A percentile compares a stretch with the other conserved stretches of the same genome.
phyloP scores from a whole-genome alignment of 2,329 filamentous ascomycete species.

The Aspergillus sp. region DNA sequence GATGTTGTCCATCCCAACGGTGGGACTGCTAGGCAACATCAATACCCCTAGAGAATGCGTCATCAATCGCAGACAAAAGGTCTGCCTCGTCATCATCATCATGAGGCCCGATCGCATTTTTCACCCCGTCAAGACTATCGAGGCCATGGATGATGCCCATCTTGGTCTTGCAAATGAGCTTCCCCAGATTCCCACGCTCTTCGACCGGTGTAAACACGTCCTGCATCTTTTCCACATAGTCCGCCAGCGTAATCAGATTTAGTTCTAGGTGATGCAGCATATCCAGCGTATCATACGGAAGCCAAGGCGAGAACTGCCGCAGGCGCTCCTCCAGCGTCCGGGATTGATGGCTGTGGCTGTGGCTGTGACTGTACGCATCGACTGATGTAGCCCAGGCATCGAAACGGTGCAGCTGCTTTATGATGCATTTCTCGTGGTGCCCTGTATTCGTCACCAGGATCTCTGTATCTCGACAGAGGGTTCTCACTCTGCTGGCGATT shows the following conservation, averaged over 20 bases:
- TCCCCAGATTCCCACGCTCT: not conserved
- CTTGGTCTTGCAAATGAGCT: too few species aligned
- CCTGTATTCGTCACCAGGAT: not conserved
- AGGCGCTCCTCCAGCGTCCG: not conserved
- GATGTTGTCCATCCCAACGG: too few species aligned
- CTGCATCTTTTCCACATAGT: not conserved
- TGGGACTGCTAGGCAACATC: too few species aligned
- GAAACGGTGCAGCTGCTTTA: not conserved
- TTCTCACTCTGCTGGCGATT: not conserved
- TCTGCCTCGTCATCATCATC: too few species aligned
- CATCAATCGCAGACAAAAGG: too few species aligned
- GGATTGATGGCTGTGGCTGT: not conserved
- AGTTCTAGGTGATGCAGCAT: not conserved
- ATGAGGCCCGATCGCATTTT: too few species aligned
- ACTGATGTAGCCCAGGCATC: not conserved
- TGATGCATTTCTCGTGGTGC: not conserved
- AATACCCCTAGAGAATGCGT: too few species aligned
- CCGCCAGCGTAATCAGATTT: not conserved
- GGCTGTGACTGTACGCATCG: not conserved
- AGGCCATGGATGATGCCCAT: too few species aligned
- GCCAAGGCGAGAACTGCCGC: not conserved
- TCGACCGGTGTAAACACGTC: not conserved
- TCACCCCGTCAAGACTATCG: too few species aligned
- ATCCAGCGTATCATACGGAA: not conserved
- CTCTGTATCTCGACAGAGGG: not conserved